Conservation (phyloP, 805 yeast genomes). For the Lachancea lanzarotensis region DNA sequence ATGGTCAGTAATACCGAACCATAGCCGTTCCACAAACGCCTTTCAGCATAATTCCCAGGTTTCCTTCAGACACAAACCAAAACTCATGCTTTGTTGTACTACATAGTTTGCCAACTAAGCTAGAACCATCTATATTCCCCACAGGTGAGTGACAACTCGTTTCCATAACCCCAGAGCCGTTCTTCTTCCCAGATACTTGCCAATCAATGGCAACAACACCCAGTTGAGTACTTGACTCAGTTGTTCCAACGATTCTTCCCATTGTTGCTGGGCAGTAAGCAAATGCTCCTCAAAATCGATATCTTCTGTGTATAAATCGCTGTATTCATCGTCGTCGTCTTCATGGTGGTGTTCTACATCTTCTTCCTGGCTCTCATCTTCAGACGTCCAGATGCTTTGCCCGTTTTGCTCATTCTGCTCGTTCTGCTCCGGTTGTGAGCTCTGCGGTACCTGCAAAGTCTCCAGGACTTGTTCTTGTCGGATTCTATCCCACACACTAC, state of each 20-base stretch:
- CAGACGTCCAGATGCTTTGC: too few species aligned
- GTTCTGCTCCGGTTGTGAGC: not conserved
- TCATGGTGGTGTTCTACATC: not conserved
- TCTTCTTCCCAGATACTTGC: slow-evolving; percentile 61
- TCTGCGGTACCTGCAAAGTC: too few species aligned
- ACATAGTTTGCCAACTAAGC: too few species aligned
- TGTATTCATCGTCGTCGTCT: not conserved
- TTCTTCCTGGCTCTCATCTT: too few species aligned
- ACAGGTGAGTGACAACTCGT: slow-evolving; percentile 18
- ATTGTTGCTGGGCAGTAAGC: slow-evolving; percentile 55
- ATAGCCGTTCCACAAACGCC: too few species aligned
- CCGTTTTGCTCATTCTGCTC: too few species aligned
- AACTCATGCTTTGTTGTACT: too few species aligned
- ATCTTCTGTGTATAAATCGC: slow-evolving; percentile 6
- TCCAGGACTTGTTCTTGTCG: not conserved
- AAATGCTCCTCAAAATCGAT: slow-evolving; percentile 22
- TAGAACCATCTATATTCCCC: slow-evolving; percentile 8
- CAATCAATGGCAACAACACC: slow-evolving; percentile 59
- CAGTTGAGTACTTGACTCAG: slow-evolving; percentile 50
- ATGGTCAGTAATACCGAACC: too few species aligned
- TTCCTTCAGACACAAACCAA: too few species aligned
- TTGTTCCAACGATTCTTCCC: slow-evolving; percentile 65
- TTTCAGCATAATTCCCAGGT: too few species aligned
- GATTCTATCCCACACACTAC: not conserved
- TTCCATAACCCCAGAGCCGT: slow-evolving; percentile 39